Percentiles rank a stretch among this genome's conserved stretches.
phyloP scores from a whole-genome alignment of 257 asterid species.

The Forsythia suspensa region DNA sequence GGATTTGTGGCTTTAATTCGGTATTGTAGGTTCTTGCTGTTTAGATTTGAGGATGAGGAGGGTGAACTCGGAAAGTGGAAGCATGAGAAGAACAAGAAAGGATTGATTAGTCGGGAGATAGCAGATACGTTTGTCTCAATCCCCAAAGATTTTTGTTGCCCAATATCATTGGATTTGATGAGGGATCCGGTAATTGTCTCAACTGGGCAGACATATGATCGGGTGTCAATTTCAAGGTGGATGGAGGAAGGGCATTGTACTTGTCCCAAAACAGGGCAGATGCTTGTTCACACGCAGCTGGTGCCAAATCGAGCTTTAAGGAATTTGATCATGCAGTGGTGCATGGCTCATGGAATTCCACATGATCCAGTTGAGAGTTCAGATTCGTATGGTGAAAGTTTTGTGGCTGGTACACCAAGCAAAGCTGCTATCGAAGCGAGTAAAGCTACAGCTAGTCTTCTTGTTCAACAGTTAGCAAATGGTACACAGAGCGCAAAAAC shows the following conservation, averaged over 20 bases:
- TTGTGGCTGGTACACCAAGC: conserved; percentile 44
- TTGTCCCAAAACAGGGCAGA: conserved; percentile 88
- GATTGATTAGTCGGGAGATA: conserved; percentile 58
- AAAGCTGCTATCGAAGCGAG: conserved; percentile 71
- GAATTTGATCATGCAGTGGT: conserved; percentile 79
- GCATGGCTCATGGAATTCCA: conserved; percentile 64
- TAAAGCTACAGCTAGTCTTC: conserved; percentile 61
- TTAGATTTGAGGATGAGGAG: conserved; percentile 77
- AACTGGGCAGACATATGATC: conserved; percentile 92
- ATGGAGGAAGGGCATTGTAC: conserved; percentile 83
- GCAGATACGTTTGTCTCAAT: conserved; percentile 66
- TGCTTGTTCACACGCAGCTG: conserved; percentile 58
- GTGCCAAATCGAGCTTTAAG: conserved; percentile 75
- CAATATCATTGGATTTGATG: conserved; percentile 83
- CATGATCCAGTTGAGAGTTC: conserved; percentile 57
- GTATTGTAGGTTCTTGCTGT: conserved; percentile 76
- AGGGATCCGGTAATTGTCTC: conserved; percentile 83
- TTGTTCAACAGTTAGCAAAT: conserved; percentile 60
- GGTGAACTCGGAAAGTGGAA: conserved; percentile 53
- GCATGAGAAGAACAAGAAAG: conserved; percentile 46
- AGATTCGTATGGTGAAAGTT: conserved; percentile 41
- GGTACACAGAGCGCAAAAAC: conserved; percentile 66
- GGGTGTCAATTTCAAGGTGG: conserved; percentile 79
- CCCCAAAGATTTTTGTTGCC: conserved; percentile 88
- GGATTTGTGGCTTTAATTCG: conserved; percentile 77